A percentile compares a stretch with the other conserved stretches of the same genome.
Conservation (phyloP, 1,139 yeast species). For the Taiozyma onychis region DNA sequence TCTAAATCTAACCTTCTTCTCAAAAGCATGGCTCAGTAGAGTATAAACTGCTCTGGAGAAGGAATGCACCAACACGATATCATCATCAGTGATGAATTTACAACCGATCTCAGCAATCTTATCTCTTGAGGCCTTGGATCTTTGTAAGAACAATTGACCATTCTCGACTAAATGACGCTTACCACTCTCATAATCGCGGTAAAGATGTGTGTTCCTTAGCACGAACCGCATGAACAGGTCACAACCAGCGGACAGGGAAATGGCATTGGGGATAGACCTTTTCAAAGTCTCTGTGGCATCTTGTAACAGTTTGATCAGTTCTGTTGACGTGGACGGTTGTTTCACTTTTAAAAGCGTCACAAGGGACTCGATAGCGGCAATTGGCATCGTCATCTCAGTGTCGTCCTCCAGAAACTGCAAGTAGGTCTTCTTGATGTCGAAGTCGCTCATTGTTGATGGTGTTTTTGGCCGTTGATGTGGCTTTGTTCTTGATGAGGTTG, state of each 20-base stretch:
- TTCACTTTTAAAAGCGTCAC: constrained; percentile 77
- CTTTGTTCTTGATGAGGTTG: no score
- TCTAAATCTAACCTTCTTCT: constrained; percentile 71
- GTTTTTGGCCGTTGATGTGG: background rate
- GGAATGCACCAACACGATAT: constrained; percentile 84
- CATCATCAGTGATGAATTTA: constrained; percentile 90
- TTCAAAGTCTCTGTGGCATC: constrained; percentile 73
- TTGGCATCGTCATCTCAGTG: constrained; percentile 96
- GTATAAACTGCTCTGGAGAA: constrained; percentile 86
- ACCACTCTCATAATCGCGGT: constrained; percentile 96
- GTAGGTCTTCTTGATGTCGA: constrained; percentile 79
- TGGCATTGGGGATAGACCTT: constrained; percentile 78
- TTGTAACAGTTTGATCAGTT: constrained; percentile 74
- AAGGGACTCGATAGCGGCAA: constrained; percentile 94
- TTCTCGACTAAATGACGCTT: constrained; percentile 83
- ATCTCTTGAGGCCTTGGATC: constrained; percentile 87
- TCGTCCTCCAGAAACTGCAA: constrained; percentile 78
- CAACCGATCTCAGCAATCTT: constrained; percentile 86
- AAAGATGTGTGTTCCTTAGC: constrained; percentile 78
- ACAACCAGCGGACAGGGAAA: constrained; percentile 94
- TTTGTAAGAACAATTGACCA: constrained; percentile 84
- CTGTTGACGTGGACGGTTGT: constrained; percentile 91
- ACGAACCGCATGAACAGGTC: constrained; percentile 95
- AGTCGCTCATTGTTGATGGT: constrained; percentile 30
- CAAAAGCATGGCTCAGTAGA: constrained; percentile 68